Evolutionary conservation across 192 early-diverging fungal genomes (phyloP), one percentile per base, ranked within the genome.

Genomic region (Gryganskiella cystojenkinii): DNA sequence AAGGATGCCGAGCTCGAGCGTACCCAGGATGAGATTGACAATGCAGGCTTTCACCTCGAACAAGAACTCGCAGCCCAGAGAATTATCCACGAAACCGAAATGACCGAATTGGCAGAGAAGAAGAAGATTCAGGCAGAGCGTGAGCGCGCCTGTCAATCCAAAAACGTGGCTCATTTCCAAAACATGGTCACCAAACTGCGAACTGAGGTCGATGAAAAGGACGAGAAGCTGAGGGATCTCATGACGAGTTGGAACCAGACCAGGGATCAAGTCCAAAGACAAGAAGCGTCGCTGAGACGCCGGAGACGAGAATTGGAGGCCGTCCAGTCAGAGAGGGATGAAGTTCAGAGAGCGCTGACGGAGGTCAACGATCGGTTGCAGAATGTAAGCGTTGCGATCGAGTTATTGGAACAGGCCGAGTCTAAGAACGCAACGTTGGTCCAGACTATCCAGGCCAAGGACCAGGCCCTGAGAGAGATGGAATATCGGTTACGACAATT

Each of bases 161-260:
- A 62, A 3, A 66, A 55, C 8, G 57, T 74, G 6, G 65, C 49
- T 3, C 51, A 65, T 0, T 74, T 74, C 57, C 71, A 74, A 35
- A 61, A 74, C 44, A 74, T 74, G 64, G 71, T 67, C 33, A 52
- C 37, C 13, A 59, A 63, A 30, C 44, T 74, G 22, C 64, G 65
- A 33, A 61, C 19, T 3, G 71, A 74, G 51, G 44, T 74, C 8
- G 30, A 25, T 0, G 64, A 66, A 1, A 74, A 62, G 0, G 62
- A 74, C n/a, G 71, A 74, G 20, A 67, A 66, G 44, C 37, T 74
- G 43, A n/a, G 64, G 0, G 71, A 74, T 19, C 61, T 37, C 8
- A 66, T 57, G 0, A 11, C 55, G 1, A 60, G 71, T 28, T 74
- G 56, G 71, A 49, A 56, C 1, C 61, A 74, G 3, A 74, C 71